Conservation (phyloP, 768 basidiomycete genomes). For the Boletus subparvulus region DNA sequence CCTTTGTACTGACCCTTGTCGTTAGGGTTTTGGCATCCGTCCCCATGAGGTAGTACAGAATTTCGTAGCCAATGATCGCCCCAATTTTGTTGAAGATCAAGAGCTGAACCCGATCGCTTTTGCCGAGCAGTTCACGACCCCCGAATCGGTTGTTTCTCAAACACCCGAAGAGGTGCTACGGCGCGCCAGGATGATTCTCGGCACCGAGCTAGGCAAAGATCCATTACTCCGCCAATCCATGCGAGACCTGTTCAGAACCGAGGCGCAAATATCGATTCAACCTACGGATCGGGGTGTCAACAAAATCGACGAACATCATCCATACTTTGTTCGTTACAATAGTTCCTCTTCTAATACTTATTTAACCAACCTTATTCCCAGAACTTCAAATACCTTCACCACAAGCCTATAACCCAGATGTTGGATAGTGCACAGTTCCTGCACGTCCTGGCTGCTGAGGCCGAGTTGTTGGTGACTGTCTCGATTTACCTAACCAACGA, state of each 20-base stretch:
- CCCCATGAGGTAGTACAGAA: conserved; percentile 85
- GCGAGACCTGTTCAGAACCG: conserved; percentile 69
- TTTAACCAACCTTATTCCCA: conserved; percentile 33
- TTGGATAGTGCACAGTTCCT: conserved; percentile 76
- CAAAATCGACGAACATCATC: conserved; percentile 75
- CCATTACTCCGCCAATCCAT: conserved; percentile 80
- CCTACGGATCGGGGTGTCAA: conserved; percentile 85
- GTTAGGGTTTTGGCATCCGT: conserved; percentile 82
- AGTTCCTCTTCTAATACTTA: neutral
- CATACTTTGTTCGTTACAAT: conserved; percentile 57
- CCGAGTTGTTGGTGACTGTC: conserved; percentile 82
- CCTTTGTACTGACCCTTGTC: neutral
- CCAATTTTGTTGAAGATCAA: conserved; percentile 78
- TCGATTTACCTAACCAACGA: conserved; percentile 65
- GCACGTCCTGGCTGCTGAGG: conserved; percentile 86
- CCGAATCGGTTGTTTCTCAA: conserved; percentile 57
- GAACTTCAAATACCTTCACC: conserved; percentile 92
- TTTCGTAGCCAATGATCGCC: conserved; percentile 58
- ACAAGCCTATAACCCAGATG: conserved; percentile 75
- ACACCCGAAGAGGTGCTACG: conserved; percentile 67
- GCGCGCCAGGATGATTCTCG: conserved; percentile 78
- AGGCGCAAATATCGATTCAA: conserved; percentile 72
- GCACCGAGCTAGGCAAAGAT: conserved; percentile 91
- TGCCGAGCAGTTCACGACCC: conserved; percentile 84
- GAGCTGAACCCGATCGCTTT: conserved; percentile 74